Base-by-base conservation (phyloP, 306 rosid species). In the Quercus agrifolia region DNA sequence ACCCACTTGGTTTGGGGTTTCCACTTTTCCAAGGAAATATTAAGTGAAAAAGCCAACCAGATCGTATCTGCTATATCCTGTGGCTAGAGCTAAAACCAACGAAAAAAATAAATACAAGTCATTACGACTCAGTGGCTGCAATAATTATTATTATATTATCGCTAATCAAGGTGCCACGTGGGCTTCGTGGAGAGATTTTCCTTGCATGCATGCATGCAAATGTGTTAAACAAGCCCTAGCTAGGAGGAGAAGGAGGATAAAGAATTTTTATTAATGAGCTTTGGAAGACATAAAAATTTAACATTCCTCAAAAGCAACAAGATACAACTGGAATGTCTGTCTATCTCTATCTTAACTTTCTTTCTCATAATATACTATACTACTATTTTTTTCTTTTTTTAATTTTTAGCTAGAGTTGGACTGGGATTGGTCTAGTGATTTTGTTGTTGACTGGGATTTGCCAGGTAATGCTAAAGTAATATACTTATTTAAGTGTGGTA, bases 321-420 rank as follows among this genome's bases (percentile, higher is more conserved):
- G 88, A 86, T 83, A 89, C 97, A 92, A 88, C 98, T 90, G 94
- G 96, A 92, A 92, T 94, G 97, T 95, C 86, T 91, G 94, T 90
- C 94, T 83, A 82, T 87, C 87, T 77, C 71, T 78, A 44, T 77
- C 81, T 38, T 8, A 38, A 49, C 54, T 49, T 49, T 83, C 61
- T 61, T 74, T 81, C 67, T 51, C 41, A 80, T 71, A 75, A 75
- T 56, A 31, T 49, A 41, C 63, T 8, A 11, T 63, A 7, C 13
- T 75, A 35, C 13, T 78, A 54, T 15, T 56, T 71, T 28, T 66
- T 31, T 56, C 74, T 11, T 56, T 70, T 81, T 51, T 69, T 78
- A 74, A 78, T 71, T 79, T 54, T 82, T 20, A 79, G 76, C 66
- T 83, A 57, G 86, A 57, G 86, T 62, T 75, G 86, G 86, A 70